Base-by-base conservation (phyloP, 75 land plant species). In the Picea glauca region DNA sequence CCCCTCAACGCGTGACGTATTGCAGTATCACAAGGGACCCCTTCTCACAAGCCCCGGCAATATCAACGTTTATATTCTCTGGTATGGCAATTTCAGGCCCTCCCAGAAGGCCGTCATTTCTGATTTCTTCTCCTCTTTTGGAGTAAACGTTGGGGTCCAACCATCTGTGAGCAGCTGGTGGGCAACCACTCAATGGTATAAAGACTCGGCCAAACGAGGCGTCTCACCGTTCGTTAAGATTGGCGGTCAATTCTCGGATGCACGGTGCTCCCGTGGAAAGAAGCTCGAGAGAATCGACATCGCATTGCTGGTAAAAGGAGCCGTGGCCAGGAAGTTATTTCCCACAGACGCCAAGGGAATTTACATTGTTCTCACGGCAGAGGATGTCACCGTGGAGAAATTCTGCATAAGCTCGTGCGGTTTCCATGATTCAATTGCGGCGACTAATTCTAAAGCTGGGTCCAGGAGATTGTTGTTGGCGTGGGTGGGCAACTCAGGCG, bases 351-450 rank as follows among this genome's bases (percentile, higher is more conserved):
- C 90, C 58, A 62, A 72, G 33, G 75, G 72, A n/a, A 58, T 93
- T 18, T 92, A 81, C 83, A 62, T 93, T 33, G 81, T 93, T 8
- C 75, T 93, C 20, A 93, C 96, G 0, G 76, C 94, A 0, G 82
- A 60, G 1, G 94, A 93, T 75, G 96, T 93, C 72, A 64, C 72
- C 20, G 94, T 90, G 17, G 90, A 92, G 58, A 94, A 92, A 11
- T 92, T 93, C 89, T 93, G 96, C 83, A 76, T 80, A 78, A 84
- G 84, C 83, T 72, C 83, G 2, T 93, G 96, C 84, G 96, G 85
- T 62, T 60, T 75, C 32, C 95, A 93, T 74, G 84, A 83, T 3
- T 80, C 72, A 33, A 78, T 78, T 6, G 14, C 63, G 2, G 30
- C 43, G 2, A n/a, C 57, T 9, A 62, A 58, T 9, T 50, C 56